Evolutionary conservation across 2,329 filamentous ascomycete genomes (phyloP).

Genomic region (Colletotrichum sp.): DNA sequence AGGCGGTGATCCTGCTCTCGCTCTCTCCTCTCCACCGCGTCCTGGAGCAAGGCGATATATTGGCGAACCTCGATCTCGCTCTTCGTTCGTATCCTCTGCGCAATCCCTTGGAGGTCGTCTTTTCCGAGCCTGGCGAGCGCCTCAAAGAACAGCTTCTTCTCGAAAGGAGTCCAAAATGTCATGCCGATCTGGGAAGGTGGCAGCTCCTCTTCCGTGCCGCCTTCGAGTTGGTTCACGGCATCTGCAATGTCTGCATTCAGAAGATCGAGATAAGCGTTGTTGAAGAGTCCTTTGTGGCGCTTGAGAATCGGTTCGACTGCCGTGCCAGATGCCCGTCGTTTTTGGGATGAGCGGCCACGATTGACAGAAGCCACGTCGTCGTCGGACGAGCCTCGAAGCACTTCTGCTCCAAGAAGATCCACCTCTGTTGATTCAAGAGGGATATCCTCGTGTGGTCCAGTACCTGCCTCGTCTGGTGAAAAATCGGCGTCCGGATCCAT

Average conservation of each 20-base stretch:
- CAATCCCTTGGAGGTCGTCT: conserved; percentile 66
- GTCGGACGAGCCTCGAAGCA: neutral
- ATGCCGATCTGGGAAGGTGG: conserved; percentile 67
- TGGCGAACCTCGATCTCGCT: conserved; percentile 74
- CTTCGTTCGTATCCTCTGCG: conserved; percentile 71
- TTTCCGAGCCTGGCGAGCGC: conserved; percentile 68
- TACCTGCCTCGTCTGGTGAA: neutral
- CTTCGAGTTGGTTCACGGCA: conserved; percentile 42
- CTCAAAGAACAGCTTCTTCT: conserved; percentile 75
- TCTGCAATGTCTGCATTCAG: conserved; percentile 66
- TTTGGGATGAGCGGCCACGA: conserved; percentile 25
- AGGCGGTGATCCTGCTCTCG: conserved; percentile 26
- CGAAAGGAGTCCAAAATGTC: conserved; percentile 70
- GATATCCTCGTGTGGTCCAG: neutral
- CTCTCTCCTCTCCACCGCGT: conserved; percentile 47
- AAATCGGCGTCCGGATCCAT: conserved; percentile 35
- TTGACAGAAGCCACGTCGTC: neutral
- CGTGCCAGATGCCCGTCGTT: conserved; percentile 31
- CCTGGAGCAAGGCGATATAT: conserved; percentile 69
- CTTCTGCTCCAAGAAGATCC: neutral
- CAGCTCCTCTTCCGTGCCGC: conserved; percentile 34
- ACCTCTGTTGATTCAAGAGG: neutral
- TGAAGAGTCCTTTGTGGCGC: conserved; percentile 47
- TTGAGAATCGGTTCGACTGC: conserved; percentile 43
- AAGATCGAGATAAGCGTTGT: conserved; percentile 51